Evolutionary conservation across 1,139 yeast genomes (phyloP).

Genomic region (Zygoascus meyerae): DNA sequence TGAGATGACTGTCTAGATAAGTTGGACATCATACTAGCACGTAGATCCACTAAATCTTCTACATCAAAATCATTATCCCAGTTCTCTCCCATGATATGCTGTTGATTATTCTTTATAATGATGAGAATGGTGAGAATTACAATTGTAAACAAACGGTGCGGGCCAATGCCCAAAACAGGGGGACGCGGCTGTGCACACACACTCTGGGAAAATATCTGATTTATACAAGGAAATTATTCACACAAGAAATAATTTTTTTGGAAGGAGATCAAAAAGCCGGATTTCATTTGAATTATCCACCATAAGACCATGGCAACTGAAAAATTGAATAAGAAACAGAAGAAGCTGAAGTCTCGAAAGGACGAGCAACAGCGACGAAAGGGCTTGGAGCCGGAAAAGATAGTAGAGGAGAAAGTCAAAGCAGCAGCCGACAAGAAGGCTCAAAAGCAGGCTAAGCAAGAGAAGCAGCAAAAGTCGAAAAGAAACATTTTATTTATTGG

Average conservation of each 20-base stretch:
- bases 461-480: slow-evolving; percentile 16
- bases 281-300: no score
- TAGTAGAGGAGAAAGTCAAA: slow-evolving; percentile 10
- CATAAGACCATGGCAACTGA: slow-evolving; percentile 3
- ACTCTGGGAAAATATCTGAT: not conserved
- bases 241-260: not conserved
- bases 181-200: not conserved
- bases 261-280: not conserved
- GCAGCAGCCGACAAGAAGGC: slow-evolving; percentile 21
- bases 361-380: slow-evolving; percentile 9
- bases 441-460: slow-evolving; percentile 35
- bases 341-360: slow-evolving; percentile 7
- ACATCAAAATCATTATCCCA: slow-evolving; percentile 26
- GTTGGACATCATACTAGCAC: not conserved
- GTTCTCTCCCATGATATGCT: slow-evolving; percentile 14
- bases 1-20: not conserved
- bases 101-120: not conserved
- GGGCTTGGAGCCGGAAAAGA: slow-evolving; percentile 7
- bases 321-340: slow-evolving; percentile 15
- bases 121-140: not conserved
- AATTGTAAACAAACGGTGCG: not conserved
- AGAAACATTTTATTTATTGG: slow-evolving; percentile 70
- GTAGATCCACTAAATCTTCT: slow-evolving; percentile 2
- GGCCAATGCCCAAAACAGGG: not conserved
- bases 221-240: not conserved